Evolutionary conservation across 495 filamentous ascomycete species (phyloP).

Genomic region (Glarea lozoyensis): DNA sequence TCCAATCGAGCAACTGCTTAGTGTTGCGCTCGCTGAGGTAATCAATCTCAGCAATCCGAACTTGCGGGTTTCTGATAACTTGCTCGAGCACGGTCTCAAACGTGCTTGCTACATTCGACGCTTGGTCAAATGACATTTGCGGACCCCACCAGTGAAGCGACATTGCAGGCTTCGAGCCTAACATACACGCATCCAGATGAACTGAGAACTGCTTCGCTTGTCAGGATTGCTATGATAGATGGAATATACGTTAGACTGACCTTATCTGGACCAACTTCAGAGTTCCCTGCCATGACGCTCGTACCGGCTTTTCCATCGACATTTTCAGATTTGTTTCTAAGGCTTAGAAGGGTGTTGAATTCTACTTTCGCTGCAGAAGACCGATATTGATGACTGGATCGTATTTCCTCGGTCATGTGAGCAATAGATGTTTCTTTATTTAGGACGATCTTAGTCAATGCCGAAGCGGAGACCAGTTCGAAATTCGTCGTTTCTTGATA

Average conservation of each 20-base stretch:
- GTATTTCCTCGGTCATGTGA: background rate
- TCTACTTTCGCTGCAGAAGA: background rate
- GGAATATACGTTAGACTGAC: background rate
- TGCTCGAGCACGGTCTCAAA: background rate
- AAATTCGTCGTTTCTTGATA: conserved; percentile 5
- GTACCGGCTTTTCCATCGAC: background rate
- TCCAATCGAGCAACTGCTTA: background rate
- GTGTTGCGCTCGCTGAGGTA: background rate
- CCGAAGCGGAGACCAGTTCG: background rate
- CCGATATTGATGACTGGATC: background rate
- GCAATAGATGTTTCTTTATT: background rate
- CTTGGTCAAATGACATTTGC: background rate
- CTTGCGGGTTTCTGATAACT: background rate
- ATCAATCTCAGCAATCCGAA: background rate
- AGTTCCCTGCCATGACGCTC: background rate
- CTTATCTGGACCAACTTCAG: background rate
- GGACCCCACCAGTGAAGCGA: background rate
- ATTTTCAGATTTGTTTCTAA: background rate
- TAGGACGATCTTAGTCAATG: background rate
- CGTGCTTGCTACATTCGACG: background rate
- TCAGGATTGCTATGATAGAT: background rate
- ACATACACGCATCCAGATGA: background rate
- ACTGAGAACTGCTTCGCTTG: background rate
- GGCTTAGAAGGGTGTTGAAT: background rate
- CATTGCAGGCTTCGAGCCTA: background rate